Evolutionary conservation across 371 early-diverging fungal genomes (phyloP).

Genomic region (Basidiobolus meristosporus): DNA sequence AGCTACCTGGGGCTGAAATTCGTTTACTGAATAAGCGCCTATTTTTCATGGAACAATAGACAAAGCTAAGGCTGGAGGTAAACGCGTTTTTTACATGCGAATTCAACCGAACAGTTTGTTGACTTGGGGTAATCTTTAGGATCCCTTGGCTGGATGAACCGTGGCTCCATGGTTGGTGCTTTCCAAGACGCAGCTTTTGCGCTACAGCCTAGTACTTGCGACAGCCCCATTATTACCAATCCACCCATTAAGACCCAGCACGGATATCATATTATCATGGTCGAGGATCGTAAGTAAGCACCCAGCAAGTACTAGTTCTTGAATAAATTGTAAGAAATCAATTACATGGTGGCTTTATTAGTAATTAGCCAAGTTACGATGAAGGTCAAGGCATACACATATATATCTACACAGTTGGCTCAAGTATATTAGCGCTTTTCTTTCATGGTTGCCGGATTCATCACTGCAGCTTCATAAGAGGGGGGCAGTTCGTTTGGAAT

Average conservation of each 20-base stretch:
- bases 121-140: constrained; percentile 11
- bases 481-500: too few relatives aligned
- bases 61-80: constrained; percentile 49
- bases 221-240: constrained; percentile 8
- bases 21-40: background rate
- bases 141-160: constrained; percentile 65
- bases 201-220: constrained; percentile 45
- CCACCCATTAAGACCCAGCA: constrained; percentile 8
- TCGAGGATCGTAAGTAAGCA: constrained; percentile 8
- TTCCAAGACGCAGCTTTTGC: constrained; percentile 86
- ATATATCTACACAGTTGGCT: too few relatives aligned
- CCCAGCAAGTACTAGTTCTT: too few relatives aligned
- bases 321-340: too few relatives aligned
- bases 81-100: background rate
- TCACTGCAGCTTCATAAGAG: too few relatives aligned
- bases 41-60: constrained; percentile 12
- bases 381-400: too few relatives aligned
- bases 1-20: constrained; percentile 16
- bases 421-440: too few relatives aligned
- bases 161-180: constrained; percentile 78
- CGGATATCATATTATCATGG: constrained; percentile 14
- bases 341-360: too few relatives aligned
- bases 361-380: too few relatives aligned
- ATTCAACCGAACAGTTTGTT: background rate
- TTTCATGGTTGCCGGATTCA: too few relatives aligned